Percentiles rank a stretch among this genome's conserved stretches.
These are phyloP conservation scores for Aspergillus carbonarius DNA, from an alignment of 2,329 filamentous ascomycete genomes.

Conservation along the genomic window DNA sequence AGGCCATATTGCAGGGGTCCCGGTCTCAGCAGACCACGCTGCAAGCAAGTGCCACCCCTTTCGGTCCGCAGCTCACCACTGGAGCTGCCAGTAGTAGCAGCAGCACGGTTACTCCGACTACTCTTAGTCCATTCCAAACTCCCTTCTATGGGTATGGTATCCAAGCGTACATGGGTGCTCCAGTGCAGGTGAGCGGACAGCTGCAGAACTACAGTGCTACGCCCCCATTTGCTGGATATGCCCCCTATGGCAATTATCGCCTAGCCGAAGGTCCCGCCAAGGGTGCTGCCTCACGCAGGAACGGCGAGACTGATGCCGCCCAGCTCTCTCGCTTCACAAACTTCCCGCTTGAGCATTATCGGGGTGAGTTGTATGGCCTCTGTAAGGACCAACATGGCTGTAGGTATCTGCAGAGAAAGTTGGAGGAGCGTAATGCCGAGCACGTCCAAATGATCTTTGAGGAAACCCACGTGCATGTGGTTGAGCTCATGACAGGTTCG, in stretches of 20 bases:
- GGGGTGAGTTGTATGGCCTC: constrained; percentile 79
- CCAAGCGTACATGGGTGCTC: constrained; percentile 56
- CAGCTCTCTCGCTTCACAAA: constrained; percentile 78
- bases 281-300: constrained; percentile 65
- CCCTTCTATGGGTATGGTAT: constrained; percentile 53
- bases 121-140: constrained; percentile 35
- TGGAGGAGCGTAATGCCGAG: constrained; percentile 82
- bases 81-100: constrained; percentile 26
- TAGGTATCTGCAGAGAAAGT: constrained; percentile 93
- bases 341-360: constrained; percentile 74
- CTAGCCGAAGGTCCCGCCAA: constrained; percentile 73
- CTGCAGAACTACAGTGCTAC: constrained; percentile 52
- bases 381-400: constrained; percentile 99
- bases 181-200: constrained; percentile 37
- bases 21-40: constrained; percentile 69
- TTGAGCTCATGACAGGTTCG: constrained; percentile 86
- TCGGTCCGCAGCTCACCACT: constrained; percentile 63
- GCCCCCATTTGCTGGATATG: constrained; percentile 53
- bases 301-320: constrained; percentile 49
- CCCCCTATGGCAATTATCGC: constrained; percentile 55
- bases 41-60: constrained; percentile 76
- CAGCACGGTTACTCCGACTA: constrained; percentile 30
- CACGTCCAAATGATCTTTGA: constrained; percentile 90
- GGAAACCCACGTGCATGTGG: constrained; percentile 89
- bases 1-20: constrained; percentile 48